Conservation (phyloP, 345 rosid genomes). For the Punica granatum region DNA sequence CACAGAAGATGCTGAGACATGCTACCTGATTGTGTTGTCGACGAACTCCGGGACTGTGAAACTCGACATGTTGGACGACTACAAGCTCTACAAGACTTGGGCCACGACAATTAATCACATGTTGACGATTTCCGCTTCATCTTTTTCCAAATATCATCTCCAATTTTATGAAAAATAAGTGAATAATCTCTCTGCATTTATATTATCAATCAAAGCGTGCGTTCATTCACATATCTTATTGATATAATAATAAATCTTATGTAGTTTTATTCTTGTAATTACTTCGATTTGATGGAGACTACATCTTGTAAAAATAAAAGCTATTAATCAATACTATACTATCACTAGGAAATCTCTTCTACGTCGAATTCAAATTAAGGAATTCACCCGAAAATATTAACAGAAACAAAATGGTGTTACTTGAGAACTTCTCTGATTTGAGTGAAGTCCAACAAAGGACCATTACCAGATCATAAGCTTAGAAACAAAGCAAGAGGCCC, state of each 20-base stretch:
- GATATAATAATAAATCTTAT: too few relatives aligned
- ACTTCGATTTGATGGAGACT: not conserved
- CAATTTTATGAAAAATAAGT: conserved; percentile 32
- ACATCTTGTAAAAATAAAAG: too few relatives aligned
- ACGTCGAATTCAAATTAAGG: too few relatives aligned
- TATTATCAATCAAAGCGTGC: not conserved
- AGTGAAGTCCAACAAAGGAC: too few relatives aligned
- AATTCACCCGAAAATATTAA: too few relatives aligned
- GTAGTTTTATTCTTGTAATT: not conserved
- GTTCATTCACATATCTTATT: not conserved
- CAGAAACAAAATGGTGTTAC: too few relatives aligned
- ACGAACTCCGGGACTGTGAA: conserved; percentile 60
- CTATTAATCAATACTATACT: too few relatives aligned
- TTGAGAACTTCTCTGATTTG: too few relatives aligned
- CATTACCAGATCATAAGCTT: too few relatives aligned
- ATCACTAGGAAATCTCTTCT: too few relatives aligned
- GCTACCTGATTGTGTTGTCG: conserved; percentile 57
- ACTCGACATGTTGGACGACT: conserved; percentile 79
- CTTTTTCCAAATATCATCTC: conserved; percentile 40
- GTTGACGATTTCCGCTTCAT: conserved; percentile 61
- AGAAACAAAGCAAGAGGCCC: too few relatives aligned
- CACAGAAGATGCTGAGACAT: conserved; percentile 35
- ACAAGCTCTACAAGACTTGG: conserved; percentile 63
- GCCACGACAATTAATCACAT: conserved; percentile 56
- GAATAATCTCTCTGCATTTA: not conserved